phyloP scores from a whole-genome alignment of 2,329 filamentous ascomycete genomes.

The Alternaria angustiovoidea region DNA sequence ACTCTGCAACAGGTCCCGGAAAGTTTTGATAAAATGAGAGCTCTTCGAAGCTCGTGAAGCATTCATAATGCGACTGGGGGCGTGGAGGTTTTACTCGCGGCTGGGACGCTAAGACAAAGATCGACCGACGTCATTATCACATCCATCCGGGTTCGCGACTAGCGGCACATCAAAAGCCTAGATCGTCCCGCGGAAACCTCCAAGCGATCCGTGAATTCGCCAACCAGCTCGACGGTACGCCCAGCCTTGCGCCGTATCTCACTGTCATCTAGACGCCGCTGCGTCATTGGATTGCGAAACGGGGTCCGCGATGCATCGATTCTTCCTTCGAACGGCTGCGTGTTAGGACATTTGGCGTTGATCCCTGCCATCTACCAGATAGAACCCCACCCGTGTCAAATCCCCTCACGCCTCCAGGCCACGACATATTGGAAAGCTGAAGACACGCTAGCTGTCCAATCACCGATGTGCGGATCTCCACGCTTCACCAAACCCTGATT shows the following conservation, averaged over 20 bases:
- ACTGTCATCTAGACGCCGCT: conserved; percentile 1
- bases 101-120: conserved; percentile 24
- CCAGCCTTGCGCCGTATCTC: conserved; percentile 5
- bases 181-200: conserved; percentile 11
- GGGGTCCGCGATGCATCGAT: conserved; percentile 4
- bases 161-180: conserved; percentile 21
- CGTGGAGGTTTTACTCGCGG: conserved; percentile 25
- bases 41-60: conserved; percentile 15
- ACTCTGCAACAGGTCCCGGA: background rate
- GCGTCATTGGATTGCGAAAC: conserved; percentile 8
- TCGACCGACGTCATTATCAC: conserved; percentile 28
- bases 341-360: conserved; percentile 15
- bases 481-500: conserved; percentile 10
- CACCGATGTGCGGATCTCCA: conserved; percentile 12
- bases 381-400: conserved; percentile 10
- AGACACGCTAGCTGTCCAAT: conserved; percentile 14
- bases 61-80: conserved; percentile 7
- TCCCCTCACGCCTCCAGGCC: conserved; percentile 15
- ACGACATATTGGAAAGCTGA: conserved; percentile 12
- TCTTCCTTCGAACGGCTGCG: conserved; percentile 1
- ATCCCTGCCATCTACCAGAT: conserved; percentile 23
- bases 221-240: conserved; percentile 12
- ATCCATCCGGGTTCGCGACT: conserved; percentile 9
- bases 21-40: background rate
- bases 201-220: conserved; percentile 3